Evolutionary conservation across 805 yeast species (phyloP).

Genomic region (Nakazawaea wyomingensis): DNA sequence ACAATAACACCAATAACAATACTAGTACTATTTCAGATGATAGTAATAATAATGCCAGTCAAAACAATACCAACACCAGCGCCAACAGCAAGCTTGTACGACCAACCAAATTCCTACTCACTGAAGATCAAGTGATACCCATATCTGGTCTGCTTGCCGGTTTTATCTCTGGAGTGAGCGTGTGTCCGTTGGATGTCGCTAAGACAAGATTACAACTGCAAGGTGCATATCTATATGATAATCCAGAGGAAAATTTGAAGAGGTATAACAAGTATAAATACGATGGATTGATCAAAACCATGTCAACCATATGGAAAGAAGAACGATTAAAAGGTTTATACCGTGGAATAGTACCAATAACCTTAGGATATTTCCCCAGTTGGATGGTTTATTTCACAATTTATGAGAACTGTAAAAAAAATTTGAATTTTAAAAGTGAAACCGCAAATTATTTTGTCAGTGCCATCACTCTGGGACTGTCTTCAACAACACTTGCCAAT

Average conservation of each 20-base stretch:
- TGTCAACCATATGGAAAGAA: constrained; percentile 59
- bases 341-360: constrained; percentile 87
- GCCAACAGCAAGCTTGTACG: background rate
- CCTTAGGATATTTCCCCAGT: constrained; percentile 91
- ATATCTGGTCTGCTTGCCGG: constrained; percentile 94
- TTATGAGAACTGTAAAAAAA: constrained; percentile 68
- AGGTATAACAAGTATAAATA: constrained; percentile 30
- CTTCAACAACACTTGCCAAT: constrained; percentile 78
- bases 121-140: constrained; percentile 51
- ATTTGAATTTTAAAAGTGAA: constrained; percentile 20
- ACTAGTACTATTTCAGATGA: too few species aligned
- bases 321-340: constrained; percentile 85
- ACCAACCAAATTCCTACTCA: background rate
- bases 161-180: constrained; percentile 78
- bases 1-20: too few species aligned
- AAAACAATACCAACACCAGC: background rate
- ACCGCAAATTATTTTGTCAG: constrained; percentile 36
- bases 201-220: constrained; percentile 94
- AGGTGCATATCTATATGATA: constrained; percentile 41
- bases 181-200: constrained; percentile 94
- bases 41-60: background rate
- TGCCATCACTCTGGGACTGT: constrained; percentile 86
- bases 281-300: constrained; percentile 57
- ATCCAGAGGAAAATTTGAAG: constrained; percentile 11
- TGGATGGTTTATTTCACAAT: constrained; percentile 96